Percentiles rank a stretch among this genome's conserved stretches.
These are phyloP conservation scores for Tagetes erecta DNA, from an alignment of 129 eudicot genomes.

Conservation along the genomic window DNA sequence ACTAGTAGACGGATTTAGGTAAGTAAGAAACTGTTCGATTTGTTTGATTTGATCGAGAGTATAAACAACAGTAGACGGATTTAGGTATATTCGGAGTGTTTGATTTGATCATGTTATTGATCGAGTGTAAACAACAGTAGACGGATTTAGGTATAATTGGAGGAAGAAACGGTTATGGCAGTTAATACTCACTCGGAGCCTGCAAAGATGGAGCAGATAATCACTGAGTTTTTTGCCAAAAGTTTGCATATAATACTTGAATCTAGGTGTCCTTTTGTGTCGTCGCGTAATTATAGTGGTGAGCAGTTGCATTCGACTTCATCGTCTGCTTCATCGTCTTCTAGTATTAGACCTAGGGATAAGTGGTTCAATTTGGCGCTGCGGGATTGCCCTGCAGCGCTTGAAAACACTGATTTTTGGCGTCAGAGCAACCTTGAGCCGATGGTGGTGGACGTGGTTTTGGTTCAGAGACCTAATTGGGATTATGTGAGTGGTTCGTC, in stretches of 20 bases:
- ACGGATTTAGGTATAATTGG: not conserved
- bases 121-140: not conserved
- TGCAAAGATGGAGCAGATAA: constrained; percentile 83
- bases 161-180: constrained; percentile 21
- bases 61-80: not conserved
- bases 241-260: constrained; percentile 82
- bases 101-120: not conserved
- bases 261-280: constrained; percentile 70
- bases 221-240: constrained; percentile 78
- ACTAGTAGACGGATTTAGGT: constrained; percentile 2
- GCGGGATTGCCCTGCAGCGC: constrained; percentile 83
- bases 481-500: constrained; percentile 57
- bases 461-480: constrained; percentile 66
- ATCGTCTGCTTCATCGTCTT: constrained; percentile 57
- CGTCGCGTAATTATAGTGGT: constrained; percentile 77
- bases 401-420: constrained; percentile 83
- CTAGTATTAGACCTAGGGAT: constrained; percentile 75
- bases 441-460: constrained; percentile 78
- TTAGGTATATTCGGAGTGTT: not conserved
- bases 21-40: not conserved
- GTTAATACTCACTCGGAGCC: constrained; percentile 59
- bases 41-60: not conserved
- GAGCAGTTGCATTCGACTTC: constrained; percentile 80
- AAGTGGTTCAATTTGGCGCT: constrained; percentile 82
- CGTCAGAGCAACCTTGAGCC: constrained; percentile 83